Percentiles rank a stretch among this genome's conserved stretches.
These are phyloP conservation scores for Exophiala oligosperma DNA, from an alignment of 2,329 filamentous ascomycete species.

Conservation along the genomic window DNA sequence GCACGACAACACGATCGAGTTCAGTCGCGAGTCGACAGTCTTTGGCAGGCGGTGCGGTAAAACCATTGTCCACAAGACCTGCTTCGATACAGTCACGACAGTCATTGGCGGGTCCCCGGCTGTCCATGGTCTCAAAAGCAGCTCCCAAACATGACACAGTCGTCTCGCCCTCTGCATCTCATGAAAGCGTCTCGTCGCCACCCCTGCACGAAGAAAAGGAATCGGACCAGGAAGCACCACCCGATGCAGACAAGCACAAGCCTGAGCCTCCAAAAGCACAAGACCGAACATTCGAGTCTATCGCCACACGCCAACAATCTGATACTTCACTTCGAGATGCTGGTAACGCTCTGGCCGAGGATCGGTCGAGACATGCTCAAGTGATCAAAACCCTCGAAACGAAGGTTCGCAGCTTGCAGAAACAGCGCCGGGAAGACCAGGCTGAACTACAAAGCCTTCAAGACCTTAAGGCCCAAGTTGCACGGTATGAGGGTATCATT, in stretches of 20 bases:
- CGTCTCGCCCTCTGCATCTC: neutral
- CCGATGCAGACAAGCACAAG: neutral
- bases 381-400: slow-evolving; percentile 78
- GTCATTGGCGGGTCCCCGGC: slow-evolving; percentile 28
- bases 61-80: slow-evolving; percentile 32
- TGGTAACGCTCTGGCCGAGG: slow-evolving; percentile 4
- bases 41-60: slow-evolving; percentile 16
- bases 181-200: slow-evolving; percentile 10
- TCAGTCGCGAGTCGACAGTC: slow-evolving; percentile 15
- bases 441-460: slow-evolving; percentile 81
- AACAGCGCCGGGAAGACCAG: slow-evolving; percentile 80
- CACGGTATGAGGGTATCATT: slow-evolving; percentile 71
- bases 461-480: slow-evolving; percentile 62
- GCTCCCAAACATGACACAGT: slow-evolving; percentile 1
- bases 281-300: neutral
- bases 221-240: neutral
- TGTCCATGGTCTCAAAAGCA: slow-evolving; percentile 9
- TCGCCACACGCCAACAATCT: neutral
- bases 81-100: slow-evolving; percentile 41
- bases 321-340: neutral
- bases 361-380: slow-evolving; percentile 21
- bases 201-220: slow-evolving; percentile 14
- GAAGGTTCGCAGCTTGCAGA: slow-evolving; percentile 82
- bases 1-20: slow-evolving; percentile 26
- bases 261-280: neutral